Conservation (phyloP, 352 stramenopile genomes). For the Phytophthora constricta region DNA sequence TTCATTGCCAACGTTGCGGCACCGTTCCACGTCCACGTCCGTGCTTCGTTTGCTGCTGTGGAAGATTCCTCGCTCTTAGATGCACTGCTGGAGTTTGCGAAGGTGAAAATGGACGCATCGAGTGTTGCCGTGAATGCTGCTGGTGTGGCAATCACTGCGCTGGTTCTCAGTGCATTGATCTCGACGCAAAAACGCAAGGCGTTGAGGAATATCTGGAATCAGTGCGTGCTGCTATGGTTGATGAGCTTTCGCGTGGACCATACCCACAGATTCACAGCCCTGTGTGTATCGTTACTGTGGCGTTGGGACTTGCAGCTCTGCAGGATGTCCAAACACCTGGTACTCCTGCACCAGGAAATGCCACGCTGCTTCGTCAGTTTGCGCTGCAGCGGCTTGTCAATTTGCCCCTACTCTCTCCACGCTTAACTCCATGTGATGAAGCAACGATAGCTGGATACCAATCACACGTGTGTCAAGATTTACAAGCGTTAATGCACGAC, state of each 20-base stretch:
- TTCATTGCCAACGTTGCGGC: constrained; percentile 43
- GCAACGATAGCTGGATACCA: constrained; percentile 9
- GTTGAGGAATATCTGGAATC: constrained; percentile 23
- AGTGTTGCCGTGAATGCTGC: constrained; percentile 8
- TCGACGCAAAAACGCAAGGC: constrained; percentile 1
- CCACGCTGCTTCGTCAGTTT: constrained; percentile 42
- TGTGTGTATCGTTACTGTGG: constrained; percentile 27
- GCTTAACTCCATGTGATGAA: constrained; percentile 22
- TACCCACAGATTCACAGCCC: constrained; percentile 32
- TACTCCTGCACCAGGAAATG: constrained; percentile 12
- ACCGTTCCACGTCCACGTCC: constrained; percentile 28
- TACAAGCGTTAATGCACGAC: constrained; percentile 16
- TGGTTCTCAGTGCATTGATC: constrained; percentile 33
- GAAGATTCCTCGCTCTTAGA: constrained; percentile 15
- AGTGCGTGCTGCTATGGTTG: constrained; percentile 20
- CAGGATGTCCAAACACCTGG: constrained; percentile 14
- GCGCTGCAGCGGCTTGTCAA: constrained; percentile 36
- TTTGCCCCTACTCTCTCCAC: constrained; percentile 35
- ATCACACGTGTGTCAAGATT: constrained; percentile 12
- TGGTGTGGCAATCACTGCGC: constrained; percentile 23
- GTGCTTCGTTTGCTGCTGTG: background rate
- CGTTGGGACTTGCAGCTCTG: constrained; percentile 32
- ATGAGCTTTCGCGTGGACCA: constrained; percentile 24
- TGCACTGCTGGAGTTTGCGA: constrained; percentile 23
- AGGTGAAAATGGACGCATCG: constrained; percentile 1